Percentiles rank a stretch among this genome's conserved stretches.
Evolutionary conservation across 768 basidiomycete genomes (phyloP).

Genomic region (Phlebiopsis gigantea): DNA sequence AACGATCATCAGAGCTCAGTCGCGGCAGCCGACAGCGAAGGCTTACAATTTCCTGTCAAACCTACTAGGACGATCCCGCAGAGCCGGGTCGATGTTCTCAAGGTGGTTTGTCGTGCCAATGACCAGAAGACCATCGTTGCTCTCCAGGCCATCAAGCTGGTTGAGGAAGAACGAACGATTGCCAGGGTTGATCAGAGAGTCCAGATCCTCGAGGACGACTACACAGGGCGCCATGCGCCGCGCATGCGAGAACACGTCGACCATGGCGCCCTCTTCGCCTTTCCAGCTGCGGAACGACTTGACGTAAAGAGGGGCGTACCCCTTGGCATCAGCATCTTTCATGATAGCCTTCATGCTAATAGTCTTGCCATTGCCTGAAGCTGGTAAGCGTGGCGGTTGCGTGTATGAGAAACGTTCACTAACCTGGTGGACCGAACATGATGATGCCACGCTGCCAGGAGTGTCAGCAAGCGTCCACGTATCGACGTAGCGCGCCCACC

Average conservation of each 20-base stretch:
- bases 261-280: conserved; percentile 67
- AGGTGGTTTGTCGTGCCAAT: conserved; percentile 84
- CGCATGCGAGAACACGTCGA: conserved; percentile 66
- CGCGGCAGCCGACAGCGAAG: background rate
- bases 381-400: background rate
- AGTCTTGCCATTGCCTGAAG: conserved; percentile 74
- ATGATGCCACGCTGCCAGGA: conserved; percentile 66
- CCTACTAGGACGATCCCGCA: conserved; percentile 74
- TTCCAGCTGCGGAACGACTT: conserved; percentile 67
- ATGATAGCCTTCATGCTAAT: conserved; percentile 81
- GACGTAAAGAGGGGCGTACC: conserved; percentile 71
- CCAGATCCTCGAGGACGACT: conserved; percentile 61
- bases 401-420: background rate
- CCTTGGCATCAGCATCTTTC: conserved; percentile 60
- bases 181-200: conserved; percentile 70
- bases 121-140: conserved; percentile 75
- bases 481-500: conserved; percentile 31
- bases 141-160: conserved; percentile 74
- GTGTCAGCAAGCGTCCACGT: background rate
- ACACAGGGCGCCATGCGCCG: conserved; percentile 65
- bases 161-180: conserved; percentile 90
- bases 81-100: conserved; percentile 69
- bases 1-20: conserved; percentile 19
- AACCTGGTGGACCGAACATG: conserved; percentile 77
- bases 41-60: conserved; percentile 85